Evolutionary conservation across 805 yeast genomes (phyloP), one percentile per base, ranked within the genome.

Genomic region (Maudiozyma barnettii): DNA sequence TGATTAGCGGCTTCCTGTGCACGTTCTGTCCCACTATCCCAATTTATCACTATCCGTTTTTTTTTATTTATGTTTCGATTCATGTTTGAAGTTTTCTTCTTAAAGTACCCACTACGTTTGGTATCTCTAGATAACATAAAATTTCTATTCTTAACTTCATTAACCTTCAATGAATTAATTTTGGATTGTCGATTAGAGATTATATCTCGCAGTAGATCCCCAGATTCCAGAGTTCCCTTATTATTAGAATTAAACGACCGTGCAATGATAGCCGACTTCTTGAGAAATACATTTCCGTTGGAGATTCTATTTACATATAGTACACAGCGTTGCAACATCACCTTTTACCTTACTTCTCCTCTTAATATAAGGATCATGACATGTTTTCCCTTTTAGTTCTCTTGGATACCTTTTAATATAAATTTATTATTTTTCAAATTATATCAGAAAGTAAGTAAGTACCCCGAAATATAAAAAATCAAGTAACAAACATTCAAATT

Each of bases 1-100:
- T 46, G 36, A 38, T 55, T 58, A 2, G 63, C 63, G 18, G 65
- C 68, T 13, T 50, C 52, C 39, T 58, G 55, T 16, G 62, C 64
- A 43, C 63, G 54, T 22, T 58, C 63, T 10, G 60, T 48, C 8
- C 68, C 68, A n/a, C 57, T 56, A 10, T 29, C 55, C 64, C 65
- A 63, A 18, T 49, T 57, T 10, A 61, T 45, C 1, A 51, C 41
- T 5, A 54, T 22, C 39, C 44, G 51, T 39, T 44, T 44, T 23
- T 41, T 44, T n/a, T 18, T 14, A 13, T 40, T 40, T 5, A 26
- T 7, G 14, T 29, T 29, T 5, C 16, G 36, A 31, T 31, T 31
- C 7, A n/a, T 3, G 6, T 31, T 31, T 12, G 36, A 14, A 14
- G 10, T 31, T 14, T 7, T n/a, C 13, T n/a, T 31, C 10, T 14